Evolutionary conservation across 495 filamentous ascomycete genomes (phyloP).

Genomic region (Lineolata rhizophorae): DNA sequence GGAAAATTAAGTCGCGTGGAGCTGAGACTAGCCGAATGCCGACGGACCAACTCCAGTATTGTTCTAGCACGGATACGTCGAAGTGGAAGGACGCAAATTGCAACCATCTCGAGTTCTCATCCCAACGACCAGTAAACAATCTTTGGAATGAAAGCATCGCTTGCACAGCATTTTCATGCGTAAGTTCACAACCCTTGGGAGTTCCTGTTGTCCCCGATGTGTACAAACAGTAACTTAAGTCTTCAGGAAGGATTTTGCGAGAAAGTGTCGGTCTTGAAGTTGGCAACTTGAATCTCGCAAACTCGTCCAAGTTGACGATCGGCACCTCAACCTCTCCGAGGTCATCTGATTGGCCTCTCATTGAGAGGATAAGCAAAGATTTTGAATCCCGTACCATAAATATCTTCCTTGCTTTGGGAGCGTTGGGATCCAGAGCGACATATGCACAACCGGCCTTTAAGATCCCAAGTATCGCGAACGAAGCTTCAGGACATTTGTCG

Average conservation of each 20-base stretch:
- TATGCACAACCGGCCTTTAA: constrained; percentile 68
- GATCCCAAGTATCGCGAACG: constrained; percentile 57
- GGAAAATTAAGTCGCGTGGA: constrained; percentile 53
- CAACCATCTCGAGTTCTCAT: constrained; percentile 45
- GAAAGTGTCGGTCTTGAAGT: constrained; percentile 2
- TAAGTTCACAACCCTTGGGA: constrained; percentile 58
- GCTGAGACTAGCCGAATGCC: constrained; percentile 62
- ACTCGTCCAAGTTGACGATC: constrained; percentile 8
- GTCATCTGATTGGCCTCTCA: constrained; percentile 7
- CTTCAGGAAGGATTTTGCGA: constrained; percentile 5
- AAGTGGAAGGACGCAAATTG: constrained; percentile 84
- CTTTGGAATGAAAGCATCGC: constrained; percentile 51
- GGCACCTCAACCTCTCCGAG: constrained; percentile 1
- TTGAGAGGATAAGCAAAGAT: neutral
- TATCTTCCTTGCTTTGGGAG: constrained; percentile 35
- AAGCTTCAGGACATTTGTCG: constrained; percentile 58
- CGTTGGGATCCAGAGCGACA: constrained; percentile 46
- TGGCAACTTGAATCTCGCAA: neutral
- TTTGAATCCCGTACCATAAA: constrained; percentile 44
- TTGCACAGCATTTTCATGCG: constrained; percentile 52
- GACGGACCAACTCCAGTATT: constrained; percentile 77
- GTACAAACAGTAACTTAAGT: constrained; percentile 52
- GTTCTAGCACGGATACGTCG: constrained; percentile 70
- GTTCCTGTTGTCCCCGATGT: constrained; percentile 67
- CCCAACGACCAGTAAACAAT: constrained; percentile 50